Evolutionary conservation across 2,329 filamentous ascomycete species (phyloP).

Genomic region (Penicillium sp.): DNA sequence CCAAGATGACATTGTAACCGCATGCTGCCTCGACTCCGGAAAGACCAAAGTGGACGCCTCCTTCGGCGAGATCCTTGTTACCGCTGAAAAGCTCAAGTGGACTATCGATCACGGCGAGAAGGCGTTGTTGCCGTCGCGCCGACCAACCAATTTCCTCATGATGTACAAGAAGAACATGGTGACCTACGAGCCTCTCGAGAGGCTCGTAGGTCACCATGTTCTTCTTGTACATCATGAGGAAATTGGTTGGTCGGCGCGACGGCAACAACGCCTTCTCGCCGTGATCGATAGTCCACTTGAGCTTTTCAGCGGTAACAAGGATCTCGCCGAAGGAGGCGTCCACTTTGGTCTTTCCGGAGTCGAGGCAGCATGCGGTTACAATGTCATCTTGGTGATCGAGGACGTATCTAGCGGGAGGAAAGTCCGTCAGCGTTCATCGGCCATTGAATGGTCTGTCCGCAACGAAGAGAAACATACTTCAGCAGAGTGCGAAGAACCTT

Average conservation of each 20-base stretch:
- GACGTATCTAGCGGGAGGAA: constrained; percentile 59
- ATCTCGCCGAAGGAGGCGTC: constrained; percentile 95
- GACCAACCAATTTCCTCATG: constrained; percentile 92
- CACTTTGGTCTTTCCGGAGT: constrained; percentile 94
- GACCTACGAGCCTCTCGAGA: constrained; percentile 84
- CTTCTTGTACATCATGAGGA: constrained; percentile 93
- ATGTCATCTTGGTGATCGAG: constrained; percentile 89
- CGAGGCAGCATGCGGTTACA: constrained; percentile 80
- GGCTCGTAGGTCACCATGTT: constrained; percentile 92
- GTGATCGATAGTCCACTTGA: constrained; percentile 90
- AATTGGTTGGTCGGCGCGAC: constrained; percentile 77
- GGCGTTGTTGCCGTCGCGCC: constrained; percentile 69
- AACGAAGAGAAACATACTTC: constrained; percentile 49
- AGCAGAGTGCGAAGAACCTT: constrained; percentile 80
- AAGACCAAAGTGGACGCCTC: constrained; percentile 96
- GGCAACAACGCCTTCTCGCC: constrained; percentile 79
- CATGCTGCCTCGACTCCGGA: constrained; percentile 88
- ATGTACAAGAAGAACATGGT: constrained; percentile 93
- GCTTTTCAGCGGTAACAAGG: constrained; percentile 88
- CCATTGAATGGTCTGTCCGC: neutral
- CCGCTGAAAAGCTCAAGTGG: constrained; percentile 92
- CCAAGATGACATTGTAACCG: constrained; percentile 80
- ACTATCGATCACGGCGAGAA: constrained; percentile 87
- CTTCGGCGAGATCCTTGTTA: constrained; percentile 92
- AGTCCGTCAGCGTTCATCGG: neutral